Conservation (phyloP, 1,139 yeast species). For the Yamadazyma atlantica region DNA sequence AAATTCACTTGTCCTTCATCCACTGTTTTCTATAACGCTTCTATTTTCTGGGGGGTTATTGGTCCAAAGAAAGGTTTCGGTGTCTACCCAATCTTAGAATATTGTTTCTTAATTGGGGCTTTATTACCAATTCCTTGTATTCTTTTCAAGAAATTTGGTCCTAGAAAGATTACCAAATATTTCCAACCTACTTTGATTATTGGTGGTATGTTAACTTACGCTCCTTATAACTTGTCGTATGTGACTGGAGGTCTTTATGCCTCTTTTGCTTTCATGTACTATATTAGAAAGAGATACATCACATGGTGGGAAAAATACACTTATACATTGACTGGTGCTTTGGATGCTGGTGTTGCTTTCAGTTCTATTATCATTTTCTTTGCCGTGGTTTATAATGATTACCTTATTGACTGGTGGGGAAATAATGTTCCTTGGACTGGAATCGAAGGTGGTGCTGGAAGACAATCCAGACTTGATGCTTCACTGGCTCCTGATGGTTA, state of each 20-base stretch:
- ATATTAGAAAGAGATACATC: slow-evolving; percentile 41
- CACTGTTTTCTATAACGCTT: slow-evolving; percentile 51
- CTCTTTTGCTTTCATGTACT: slow-evolving; percentile 46
- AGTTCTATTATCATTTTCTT: slow-evolving; percentile 54
- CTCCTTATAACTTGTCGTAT: slow-evolving; percentile 55
- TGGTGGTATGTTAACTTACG: slow-evolving; percentile 38
- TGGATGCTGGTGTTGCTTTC: slow-evolving; percentile 55
- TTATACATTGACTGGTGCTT: slow-evolving; percentile 50
- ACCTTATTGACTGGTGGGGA: slow-evolving; percentile 58
- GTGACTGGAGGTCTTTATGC: slow-evolving; percentile 43
- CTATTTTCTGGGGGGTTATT: slow-evolving; percentile 66
- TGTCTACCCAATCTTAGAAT: slow-evolving; percentile 48
- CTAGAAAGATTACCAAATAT: slow-evolving; percentile 26
- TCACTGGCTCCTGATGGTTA: slow-evolving; percentile 39
- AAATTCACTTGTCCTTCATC: slow-evolving; percentile 52
- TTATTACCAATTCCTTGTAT: slow-evolving; percentile 44
- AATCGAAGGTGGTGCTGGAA: slow-evolving; percentile 23
- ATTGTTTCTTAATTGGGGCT: slow-evolving; percentile 57
- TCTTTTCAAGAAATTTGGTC: slow-evolving; percentile 37
- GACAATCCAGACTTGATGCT: slow-evolving; percentile 17
- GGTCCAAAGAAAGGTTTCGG: slow-evolving; percentile 61
- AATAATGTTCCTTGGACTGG: slow-evolving; percentile 36
- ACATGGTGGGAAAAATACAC: slow-evolving; percentile 63
- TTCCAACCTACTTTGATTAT: slow-evolving; percentile 46
- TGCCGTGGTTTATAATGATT: slow-evolving; percentile 47